Evolutionary conservation across 108 stramenopile genomes (phyloP).

Genomic region (Skeletonema costatum): DNA sequence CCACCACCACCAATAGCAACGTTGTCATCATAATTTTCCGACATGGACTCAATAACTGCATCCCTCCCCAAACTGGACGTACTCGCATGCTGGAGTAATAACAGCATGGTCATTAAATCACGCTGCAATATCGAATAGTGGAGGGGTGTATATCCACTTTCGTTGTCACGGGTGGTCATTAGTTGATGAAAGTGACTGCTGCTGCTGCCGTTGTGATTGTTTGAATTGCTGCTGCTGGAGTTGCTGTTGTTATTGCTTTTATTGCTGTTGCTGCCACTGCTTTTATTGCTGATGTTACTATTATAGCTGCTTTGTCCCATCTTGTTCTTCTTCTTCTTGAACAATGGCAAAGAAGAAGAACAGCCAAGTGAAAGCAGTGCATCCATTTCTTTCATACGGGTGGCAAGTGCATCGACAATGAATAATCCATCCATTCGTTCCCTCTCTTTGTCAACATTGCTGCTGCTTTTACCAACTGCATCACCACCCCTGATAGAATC

Average conservation of each 20-base stretch:
- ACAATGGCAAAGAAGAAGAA: too few relatives aligned
- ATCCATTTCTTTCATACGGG: neutral
- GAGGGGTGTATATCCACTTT: slow-evolving; percentile 4
- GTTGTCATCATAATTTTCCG: neutral
- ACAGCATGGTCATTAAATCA: neutral
- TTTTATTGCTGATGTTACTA: neutral
- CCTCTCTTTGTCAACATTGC: neutral
- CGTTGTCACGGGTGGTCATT: neutral
- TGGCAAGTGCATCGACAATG: neutral
- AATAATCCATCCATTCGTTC: neutral
- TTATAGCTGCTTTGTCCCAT: neutral
- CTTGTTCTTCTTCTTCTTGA: too few relatives aligned
- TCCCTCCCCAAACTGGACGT: neutral
- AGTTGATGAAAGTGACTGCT: neutral
- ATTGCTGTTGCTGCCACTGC: neutral
- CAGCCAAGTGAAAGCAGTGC: neutral
- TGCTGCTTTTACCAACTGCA: too few relatives aligned
- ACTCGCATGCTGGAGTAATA: neutral
- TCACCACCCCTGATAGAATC: too few relatives aligned
- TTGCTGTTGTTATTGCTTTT: neutral
- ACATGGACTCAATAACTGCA: neutral
- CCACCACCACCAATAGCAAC: neutral
- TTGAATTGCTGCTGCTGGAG: neutral
- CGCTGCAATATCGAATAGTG: neutral
- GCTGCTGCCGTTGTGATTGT: neutral